A percentile compares a stretch with the other conserved stretches of the same genome.
Conservation (phyloP, 805 yeast genomes). For the Candida peoriensis region DNA sequence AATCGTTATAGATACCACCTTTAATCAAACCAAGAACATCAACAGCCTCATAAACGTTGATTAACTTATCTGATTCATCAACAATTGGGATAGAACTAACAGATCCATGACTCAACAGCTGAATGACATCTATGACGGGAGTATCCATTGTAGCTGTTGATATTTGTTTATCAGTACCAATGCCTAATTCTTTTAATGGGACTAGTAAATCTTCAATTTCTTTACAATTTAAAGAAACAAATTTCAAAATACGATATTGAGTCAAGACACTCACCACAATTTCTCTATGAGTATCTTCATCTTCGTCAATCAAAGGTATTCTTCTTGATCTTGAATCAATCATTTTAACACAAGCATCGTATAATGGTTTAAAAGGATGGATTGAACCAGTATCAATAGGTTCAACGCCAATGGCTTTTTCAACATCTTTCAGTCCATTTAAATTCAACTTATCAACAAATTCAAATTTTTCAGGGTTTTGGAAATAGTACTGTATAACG, state of each 20-base stretch:
- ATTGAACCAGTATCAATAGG: conserved; percentile 83
- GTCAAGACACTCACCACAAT: conserved; percentile 94
- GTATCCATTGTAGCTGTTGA: conserved; percentile 83
- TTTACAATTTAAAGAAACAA: conserved; percentile 92
- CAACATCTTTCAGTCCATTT: conserved; percentile 82
- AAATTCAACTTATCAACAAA: conserved; percentile 80
- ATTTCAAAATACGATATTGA: conserved; percentile 91
- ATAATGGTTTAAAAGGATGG: conserved; percentile 84
- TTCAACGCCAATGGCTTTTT: conserved; percentile 78
- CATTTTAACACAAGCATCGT: conserved; percentile 93
- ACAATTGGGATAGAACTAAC: conserved; percentile 92
- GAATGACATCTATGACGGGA: conserved; percentile 91
- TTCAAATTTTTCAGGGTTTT: conserved; percentile 82
- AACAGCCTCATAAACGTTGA: conserved; percentile 93
- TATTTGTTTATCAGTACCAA: conserved; percentile 54
- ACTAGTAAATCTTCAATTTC: conserved; percentile 80
- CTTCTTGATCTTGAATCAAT: conserved; percentile 83
- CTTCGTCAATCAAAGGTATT: conserved; percentile 91
- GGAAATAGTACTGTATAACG: conserved; percentile 90
- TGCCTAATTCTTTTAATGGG: conserved; percentile 65
- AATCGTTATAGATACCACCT: conserved; percentile 90
- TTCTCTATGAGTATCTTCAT: conserved; percentile 87
- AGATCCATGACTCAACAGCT: conserved; percentile 67
- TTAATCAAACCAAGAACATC: conserved; percentile 90
- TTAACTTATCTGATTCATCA: conserved; percentile 62